Conservation (phyloP, 2,329 filamentous ascomycete species). For the Penicillium rolfsii region DNA sequence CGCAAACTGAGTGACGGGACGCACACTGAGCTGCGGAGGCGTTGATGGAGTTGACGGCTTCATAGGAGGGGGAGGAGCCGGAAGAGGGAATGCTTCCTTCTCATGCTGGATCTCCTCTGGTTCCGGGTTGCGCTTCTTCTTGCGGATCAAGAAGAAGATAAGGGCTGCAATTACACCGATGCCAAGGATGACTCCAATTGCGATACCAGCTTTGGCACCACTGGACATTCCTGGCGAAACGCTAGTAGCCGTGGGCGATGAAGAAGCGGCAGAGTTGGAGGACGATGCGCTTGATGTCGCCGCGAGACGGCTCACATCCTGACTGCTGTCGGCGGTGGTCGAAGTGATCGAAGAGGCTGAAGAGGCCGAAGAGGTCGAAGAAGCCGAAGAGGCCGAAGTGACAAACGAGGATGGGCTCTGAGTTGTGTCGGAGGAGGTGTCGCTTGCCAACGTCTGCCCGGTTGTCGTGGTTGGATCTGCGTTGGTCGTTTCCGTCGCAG, state of each 20-base stretch:
- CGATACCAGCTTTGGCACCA: constrained; percentile 75
- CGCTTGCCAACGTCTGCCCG: constrained; percentile 9
- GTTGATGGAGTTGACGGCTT: constrained; percentile 48
- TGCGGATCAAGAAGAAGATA: constrained; percentile 73
- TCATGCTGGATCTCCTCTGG: constrained; percentile 61
- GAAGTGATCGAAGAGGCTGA: constrained; percentile 29
- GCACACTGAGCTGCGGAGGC: constrained; percentile 81
- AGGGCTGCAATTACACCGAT: constrained; percentile 68
- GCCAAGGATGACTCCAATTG: constrained; percentile 75
- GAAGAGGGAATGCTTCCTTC: constrained; percentile 53
- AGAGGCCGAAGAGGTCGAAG: constrained; percentile 23
- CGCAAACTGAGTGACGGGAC: constrained; percentile 81
- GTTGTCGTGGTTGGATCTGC: constrained; percentile 18
- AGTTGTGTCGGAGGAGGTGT: constrained; percentile 12
- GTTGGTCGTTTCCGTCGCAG: constrained; percentile 18
- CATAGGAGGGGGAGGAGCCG: constrained; percentile 39
- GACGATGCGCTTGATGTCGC: constrained; percentile 26
- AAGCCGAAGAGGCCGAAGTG: constrained; percentile 22
- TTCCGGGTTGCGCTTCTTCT: constrained; percentile 65
- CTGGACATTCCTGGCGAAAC: constrained; percentile 45
- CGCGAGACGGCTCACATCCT: constrained; percentile 16
- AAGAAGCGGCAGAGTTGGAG: constrained; percentile 28
- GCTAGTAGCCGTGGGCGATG: constrained; percentile 30
- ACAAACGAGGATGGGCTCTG: constrained; percentile 20
- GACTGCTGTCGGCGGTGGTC: constrained; percentile 23